Base-by-base conservation (phyloP, 2,329 filamentous ascomycete genomes). In the Saccharata proteae region DNA sequence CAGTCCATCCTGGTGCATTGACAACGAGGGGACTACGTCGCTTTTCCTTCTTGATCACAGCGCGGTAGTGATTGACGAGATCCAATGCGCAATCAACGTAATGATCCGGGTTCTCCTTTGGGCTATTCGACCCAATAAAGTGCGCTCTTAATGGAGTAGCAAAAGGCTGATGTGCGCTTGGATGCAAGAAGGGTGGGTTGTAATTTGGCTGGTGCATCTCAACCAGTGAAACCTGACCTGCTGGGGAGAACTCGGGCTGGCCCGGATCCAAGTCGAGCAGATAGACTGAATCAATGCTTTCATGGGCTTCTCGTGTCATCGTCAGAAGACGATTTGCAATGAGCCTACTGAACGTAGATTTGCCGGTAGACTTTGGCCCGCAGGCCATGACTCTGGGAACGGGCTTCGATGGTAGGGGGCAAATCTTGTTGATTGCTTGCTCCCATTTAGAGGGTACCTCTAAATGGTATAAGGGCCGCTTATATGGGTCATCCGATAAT, bases 191-290 rank as follows among this genome's bases (percentile, higher is more conserved):
- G 0, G 78, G 64, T 1, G 78, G 70, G 0, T 73, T 68, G 4
- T 86, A 57, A 30, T 82, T 74, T 0, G 76, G 71, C 17, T 64
- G 54, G 1, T 58, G 61, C 8, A 85, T 54, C 16, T 70, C 62
- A 10, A 77, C 59, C 4, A 88, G 67, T 2, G 80, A 80, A 13
- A 88, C 47, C 10, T 78, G 74, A 1, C 81, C 80, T 1, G 76
- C 70, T 2, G 76, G 66, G 0, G 70, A 71, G 48, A 79, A 85
- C 46, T 86, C 81, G 3, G 81, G 79, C 44, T 85, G 80, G 0
- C 76, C 77, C 1, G 80, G 78, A 46, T 90, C 81, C 7, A 88
- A 62, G 43, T 90, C 82, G 5, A 90, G 63, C n/a, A 79, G 59
- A 33, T 64, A 66, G 16, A 78, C 59, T 29, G 54, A 58, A 0